phyloP scores from a whole-genome alignment of 129 eudicot genomes.

The sunflower (Helianthus annuus) region DNA sequence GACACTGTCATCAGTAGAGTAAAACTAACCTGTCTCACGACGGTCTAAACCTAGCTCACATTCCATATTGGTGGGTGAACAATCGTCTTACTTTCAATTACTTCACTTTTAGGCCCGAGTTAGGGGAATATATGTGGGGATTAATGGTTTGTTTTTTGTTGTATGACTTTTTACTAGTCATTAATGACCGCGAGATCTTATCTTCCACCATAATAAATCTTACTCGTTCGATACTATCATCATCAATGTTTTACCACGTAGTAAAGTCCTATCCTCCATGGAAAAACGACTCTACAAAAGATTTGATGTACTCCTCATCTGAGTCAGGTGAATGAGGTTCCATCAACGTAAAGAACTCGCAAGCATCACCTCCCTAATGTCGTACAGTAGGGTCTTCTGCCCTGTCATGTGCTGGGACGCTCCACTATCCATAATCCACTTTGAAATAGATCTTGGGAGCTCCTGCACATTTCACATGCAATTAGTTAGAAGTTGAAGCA shows the following conservation, averaged over 20 bases:
- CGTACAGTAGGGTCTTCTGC: too few species aligned
- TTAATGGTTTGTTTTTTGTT: conserved; percentile 44
- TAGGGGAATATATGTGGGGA: conserved; percentile 25
- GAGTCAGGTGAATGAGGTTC: conserved; percentile 70
- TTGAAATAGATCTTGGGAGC: too few species aligned
- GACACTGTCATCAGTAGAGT: too few species aligned
- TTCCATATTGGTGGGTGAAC: too few species aligned
- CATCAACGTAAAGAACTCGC: conserved; percentile 34
- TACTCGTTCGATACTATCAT: conserved; percentile 68
- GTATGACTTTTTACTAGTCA: conserved; percentile 60
- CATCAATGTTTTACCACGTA: conserved; percentile 45
- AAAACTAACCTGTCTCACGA: too few species aligned
- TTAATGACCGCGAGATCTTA: conserved; percentile 54
- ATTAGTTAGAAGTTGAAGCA: too few species aligned
- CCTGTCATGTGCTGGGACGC: too few species aligned
- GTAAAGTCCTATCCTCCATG: conserved; percentile 70
- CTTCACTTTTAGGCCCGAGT: conserved; percentile 23
- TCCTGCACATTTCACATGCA: too few species aligned
- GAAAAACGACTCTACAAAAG: conserved; percentile 52
- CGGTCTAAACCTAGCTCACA: too few species aligned
- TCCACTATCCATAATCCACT: too few species aligned
- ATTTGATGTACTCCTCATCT: conserved; percentile 39
- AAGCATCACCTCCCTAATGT: too few species aligned
- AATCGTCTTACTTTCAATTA: too few species aligned
- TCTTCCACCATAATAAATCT: conserved; percentile 84